Conservation (phyloP, 352 stramenopile genomes). For the Globisporangium viniferum region DNA sequence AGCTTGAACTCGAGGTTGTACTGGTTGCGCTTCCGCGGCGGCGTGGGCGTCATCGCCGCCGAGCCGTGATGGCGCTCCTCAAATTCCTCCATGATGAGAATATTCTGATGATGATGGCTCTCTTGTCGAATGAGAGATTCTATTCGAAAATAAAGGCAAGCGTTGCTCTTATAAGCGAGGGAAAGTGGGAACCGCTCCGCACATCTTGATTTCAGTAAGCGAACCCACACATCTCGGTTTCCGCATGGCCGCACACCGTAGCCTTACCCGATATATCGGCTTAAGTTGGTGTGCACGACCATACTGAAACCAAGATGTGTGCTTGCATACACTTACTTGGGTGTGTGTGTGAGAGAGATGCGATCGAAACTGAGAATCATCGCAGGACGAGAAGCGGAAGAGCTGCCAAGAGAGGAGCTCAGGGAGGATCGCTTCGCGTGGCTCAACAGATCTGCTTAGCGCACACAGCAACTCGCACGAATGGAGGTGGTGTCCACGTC, state of each 20-base stretch:
- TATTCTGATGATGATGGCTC: not conserved
- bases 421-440: constrained; percentile 1
- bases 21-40: constrained; percentile 17
- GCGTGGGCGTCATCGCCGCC: not conserved
- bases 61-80: not conserved
- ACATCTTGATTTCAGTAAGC: not conserved
- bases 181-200: not conserved
- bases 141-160: constrained; percentile 5
- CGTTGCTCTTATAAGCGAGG: constrained; percentile 4
- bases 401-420: not conserved
- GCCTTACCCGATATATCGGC: not conserved
- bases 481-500: constrained; percentile 1
- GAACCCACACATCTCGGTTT: not conserved
- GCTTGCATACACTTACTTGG: not conserved
- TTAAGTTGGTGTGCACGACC: not conserved
- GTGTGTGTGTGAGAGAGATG: not conserved
- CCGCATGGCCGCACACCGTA: not conserved
- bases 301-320: not conserved
- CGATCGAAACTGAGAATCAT: constrained; percentile 6
- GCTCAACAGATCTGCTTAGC: not conserved
- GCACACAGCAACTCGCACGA: not conserved
- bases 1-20: constrained; percentile 27
- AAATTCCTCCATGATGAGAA: not conserved
- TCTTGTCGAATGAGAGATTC: not conserved
- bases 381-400: not conserved